Evolutionary conservation across 1,139 yeast genomes (phyloP), one percentile per base, ranked within the genome.

Genomic region (Pichia sp.): DNA sequence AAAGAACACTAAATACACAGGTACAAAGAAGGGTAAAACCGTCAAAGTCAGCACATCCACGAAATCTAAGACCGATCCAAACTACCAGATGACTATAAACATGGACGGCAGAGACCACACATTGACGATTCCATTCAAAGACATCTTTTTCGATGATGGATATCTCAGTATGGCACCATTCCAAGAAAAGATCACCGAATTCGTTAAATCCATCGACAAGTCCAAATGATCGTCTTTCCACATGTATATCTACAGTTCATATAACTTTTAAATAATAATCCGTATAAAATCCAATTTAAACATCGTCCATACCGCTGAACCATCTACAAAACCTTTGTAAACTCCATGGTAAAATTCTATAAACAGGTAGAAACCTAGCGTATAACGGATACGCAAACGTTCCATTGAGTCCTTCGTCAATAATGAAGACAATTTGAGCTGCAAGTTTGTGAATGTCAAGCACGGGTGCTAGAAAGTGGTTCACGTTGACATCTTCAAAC

Each of bases 401-500:
- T 0, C 91, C 91, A 33, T 72, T 63, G 46, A 71, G 71, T 1
- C 89, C 86, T 0, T 40, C 43, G 5, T 69, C 66, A 2, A 81
- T 63, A 20, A 69, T 68, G 0, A 61, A 55, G 0, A 73, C 64
- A 3, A 85, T 75, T 4, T 61, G 56, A 1, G 42, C 24, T 0
- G 88, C 83, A 37, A 85, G 62, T 15, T 57, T 54, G 0, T 48
- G 39, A 32, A 72, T 73, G 39, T 72, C 66, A 0, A 84, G 72
- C 3, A 83, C 57, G 0, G 95, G 94, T 0, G 93, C 91, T 48
- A 84, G 65, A 54, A 82, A 82, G 43, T 71, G 70, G n/a, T 83
- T 76, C 2, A 85, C 83, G 2, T 64, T 62, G 8, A 84, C 80
- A 54, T 85, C 87, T 7, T 62, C 60, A 58, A 85, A 85, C 86